Evolutionary conservation across 768 basidiomycete genomes (phyloP).

Genomic region (Paxillus rubicundulus): DNA sequence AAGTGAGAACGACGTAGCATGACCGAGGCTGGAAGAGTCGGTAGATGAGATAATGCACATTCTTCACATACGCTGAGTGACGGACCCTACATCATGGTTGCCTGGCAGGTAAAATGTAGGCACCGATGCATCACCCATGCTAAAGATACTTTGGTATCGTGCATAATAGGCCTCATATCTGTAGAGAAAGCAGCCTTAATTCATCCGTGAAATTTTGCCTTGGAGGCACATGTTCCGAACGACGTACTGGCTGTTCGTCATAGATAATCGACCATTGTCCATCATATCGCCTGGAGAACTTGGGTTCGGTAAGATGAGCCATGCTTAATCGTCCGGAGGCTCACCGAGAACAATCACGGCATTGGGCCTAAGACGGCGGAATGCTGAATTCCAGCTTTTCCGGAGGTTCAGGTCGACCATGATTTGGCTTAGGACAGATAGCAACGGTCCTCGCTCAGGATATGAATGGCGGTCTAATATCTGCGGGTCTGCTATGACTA

Average conservation of each 20-base stretch:
- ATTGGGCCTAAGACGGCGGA: slow-evolving; percentile 55
- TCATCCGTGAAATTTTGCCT: background rate
- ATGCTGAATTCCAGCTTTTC: slow-evolving; percentile 77
- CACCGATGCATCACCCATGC: slow-evolving; percentile 36
- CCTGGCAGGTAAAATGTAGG: slow-evolving; percentile 79
- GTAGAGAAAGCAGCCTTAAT: slow-evolving; percentile 10
- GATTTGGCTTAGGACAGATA: slow-evolving; percentile 59
- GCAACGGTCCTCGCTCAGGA: slow-evolving; percentile 50
- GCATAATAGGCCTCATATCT: slow-evolving; percentile 74
- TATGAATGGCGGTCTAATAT: slow-evolving; percentile 77
- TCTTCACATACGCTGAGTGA: slow-evolving; percentile 5
- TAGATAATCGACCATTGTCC: slow-evolving; percentile 72
- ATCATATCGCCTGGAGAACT: slow-evolving; percentile 66
- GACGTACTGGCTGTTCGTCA: slow-evolving; percentile 68
- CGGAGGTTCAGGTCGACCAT: slow-evolving; percentile 80
- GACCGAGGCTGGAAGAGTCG: slow-evolving; percentile 26
- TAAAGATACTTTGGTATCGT: slow-evolving; percentile 73
- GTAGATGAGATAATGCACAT: slow-evolving; percentile 2
- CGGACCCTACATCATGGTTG: slow-evolving; percentile 86
- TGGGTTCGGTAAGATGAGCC: background rate
- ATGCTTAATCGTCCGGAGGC: background rate
- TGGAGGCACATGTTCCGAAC: background rate
- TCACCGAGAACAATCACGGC: slow-evolving; percentile 76
- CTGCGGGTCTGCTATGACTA: slow-evolving; percentile 89
- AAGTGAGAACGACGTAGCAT: slow-evolving; percentile 34